These are phyloP conservation scores for Hyaloperonospora arabidopsidis DNA, from an alignment of 352 stramenopile genomes.

Conservation along the genomic window DNA sequence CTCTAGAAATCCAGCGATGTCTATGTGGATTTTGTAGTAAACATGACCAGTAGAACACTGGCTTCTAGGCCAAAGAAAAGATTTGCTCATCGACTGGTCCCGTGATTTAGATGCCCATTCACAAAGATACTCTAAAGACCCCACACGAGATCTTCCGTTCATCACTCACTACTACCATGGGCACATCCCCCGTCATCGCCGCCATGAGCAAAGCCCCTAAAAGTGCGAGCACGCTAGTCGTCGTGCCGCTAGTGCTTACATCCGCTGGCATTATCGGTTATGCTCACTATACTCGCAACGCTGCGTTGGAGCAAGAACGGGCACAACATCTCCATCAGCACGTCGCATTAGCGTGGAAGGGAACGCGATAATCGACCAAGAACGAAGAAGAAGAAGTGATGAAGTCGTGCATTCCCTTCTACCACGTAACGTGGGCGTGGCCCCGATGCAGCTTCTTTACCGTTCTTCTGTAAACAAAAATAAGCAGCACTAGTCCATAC, in stretches of 20 bases:
- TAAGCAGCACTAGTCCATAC: too few species aligned
- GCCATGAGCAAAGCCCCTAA: constrained; percentile 36
- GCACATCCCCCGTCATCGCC: constrained; percentile 25
- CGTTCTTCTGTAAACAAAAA: too few species aligned
- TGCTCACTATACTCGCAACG: constrained; percentile 35
- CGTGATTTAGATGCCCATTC: too few species aligned
- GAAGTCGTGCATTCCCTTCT: constrained; percentile 3
- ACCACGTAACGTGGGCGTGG: background rate
- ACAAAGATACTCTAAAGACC: too few species aligned
- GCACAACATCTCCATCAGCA: constrained; percentile 58
- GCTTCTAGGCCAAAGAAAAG: too few species aligned
- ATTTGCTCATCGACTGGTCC: too few species aligned
- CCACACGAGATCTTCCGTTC: too few species aligned
- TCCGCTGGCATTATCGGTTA: constrained; percentile 61
- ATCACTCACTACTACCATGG: too few species aligned
- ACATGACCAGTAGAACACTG: too few species aligned
- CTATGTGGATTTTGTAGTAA: too few species aligned
- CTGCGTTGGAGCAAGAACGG: constrained; percentile 29
- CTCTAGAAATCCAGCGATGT: too few species aligned
- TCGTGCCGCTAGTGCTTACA: constrained; percentile 54
- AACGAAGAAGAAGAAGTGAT: background rate
- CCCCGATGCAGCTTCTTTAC: too few species aligned
- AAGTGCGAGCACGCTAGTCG: constrained; percentile 32
- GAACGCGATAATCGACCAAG: constrained; percentile 31
- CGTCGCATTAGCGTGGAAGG: constrained; percentile 60